Evolutionary conservation across 768 basidiomycete genomes (phyloP).

Genomic region (Leucocoprinus leucothites): DNA sequence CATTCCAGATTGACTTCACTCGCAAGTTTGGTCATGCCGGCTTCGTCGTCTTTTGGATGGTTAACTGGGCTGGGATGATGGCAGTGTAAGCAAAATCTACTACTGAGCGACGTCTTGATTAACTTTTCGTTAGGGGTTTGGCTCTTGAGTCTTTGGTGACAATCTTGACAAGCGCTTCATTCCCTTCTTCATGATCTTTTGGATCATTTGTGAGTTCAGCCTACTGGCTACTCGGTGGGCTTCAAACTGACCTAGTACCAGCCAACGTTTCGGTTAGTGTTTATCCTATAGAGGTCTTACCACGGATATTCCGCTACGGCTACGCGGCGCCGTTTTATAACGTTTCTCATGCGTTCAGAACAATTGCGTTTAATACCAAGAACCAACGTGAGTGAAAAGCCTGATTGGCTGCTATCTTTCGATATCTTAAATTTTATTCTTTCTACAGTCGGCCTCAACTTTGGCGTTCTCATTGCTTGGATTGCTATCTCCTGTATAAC

Average conservation of each 20-base stretch:
- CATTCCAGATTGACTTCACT: constrained; percentile 57
- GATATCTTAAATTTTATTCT: neutral
- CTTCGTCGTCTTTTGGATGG: constrained; percentile 71
- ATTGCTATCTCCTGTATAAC: constrained; percentile 46
- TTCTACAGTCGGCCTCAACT: constrained; percentile 50
- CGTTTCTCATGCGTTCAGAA: constrained; percentile 54
- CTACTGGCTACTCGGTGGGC: neutral
- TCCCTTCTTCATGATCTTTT: constrained; percentile 62
- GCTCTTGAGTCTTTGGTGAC: constrained; percentile 63
- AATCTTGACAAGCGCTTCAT: constrained; percentile 53
- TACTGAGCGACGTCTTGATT: neutral
- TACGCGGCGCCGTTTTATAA: constrained; percentile 75
- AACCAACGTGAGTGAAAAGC: constrained; percentile 45
- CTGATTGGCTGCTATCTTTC: too few species aligned
- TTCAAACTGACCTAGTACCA: constrained; percentile 22
- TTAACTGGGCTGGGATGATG: constrained; percentile 61
- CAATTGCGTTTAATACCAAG: constrained; percentile 64
- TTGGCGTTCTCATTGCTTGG: constrained; percentile 57
- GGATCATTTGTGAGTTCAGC: constrained; percentile 56
- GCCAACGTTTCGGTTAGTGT: constrained; percentile 61
- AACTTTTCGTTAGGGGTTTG: constrained; percentile 41
- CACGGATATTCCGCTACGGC: constrained; percentile 60
- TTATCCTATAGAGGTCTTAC: constrained; percentile 58
- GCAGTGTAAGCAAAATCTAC: constrained; percentile 44
- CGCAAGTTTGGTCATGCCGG: constrained; percentile 51